These are phyloP conservation scores for Colletotrichum brevisporum DNA, from an alignment of 2,329 filamentous ascomycete genomes.

Conservation along the genomic window DNA sequence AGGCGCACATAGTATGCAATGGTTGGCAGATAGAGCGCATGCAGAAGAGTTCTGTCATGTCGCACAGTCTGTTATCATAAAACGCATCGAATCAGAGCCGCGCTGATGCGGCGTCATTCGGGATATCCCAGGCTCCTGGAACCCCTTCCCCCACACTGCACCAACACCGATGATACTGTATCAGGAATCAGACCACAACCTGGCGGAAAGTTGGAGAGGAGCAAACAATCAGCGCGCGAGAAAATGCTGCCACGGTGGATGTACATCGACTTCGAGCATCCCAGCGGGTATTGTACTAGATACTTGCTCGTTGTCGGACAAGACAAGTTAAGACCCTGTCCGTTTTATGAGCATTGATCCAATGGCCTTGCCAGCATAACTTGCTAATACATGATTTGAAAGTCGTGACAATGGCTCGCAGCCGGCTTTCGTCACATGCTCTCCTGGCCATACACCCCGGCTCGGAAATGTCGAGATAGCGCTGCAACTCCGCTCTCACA, in stretches of 20 bases:
- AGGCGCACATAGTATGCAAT: neutral
- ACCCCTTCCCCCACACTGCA: neutral
- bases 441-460: neutral
- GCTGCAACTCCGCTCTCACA: too few relatives aligned
- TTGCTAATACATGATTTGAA: neutral
- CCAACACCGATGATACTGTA: neutral
- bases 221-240: neutral
- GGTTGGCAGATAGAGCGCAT: neutral
- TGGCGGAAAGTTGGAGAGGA: neutral
- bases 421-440: neutral
- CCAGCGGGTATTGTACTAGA: neutral
- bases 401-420: neutral
- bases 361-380: neutral
- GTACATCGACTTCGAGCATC: neutral
- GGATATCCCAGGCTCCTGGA: constrained; percentile 1
- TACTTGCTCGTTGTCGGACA: neutral
- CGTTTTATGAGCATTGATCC: neutral
- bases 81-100: constrained; percentile 3
- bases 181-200: neutral
- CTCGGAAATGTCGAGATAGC: neutral
- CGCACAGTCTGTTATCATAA: neutral
- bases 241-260: neutral
- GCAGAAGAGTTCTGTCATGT: neutral
- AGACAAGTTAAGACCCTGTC: neutral
- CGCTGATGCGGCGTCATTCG: neutral